Base-by-base conservation (phyloP, 768 basidiomycete genomes). In the Exsudoporus frostii region DNA sequence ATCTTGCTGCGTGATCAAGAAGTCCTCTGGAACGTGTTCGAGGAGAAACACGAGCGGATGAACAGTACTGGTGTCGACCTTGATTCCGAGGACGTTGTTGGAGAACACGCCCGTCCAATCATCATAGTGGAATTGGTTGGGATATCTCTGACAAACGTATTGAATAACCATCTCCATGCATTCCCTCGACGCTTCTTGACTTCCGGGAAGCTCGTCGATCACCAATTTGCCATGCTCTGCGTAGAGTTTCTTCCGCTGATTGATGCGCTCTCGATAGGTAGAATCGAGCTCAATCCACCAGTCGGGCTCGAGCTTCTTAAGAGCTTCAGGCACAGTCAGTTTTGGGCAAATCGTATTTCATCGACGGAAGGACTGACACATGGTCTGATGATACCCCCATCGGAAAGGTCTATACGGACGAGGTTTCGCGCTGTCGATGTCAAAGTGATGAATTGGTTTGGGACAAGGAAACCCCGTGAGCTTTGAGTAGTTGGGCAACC, bases 221-320 rank as follows among this genome's bases (percentile, higher is more conserved):
- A 84, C 66, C 3, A 64, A 60, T 40, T 72, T 72, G 7, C 76
- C 76, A 51, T 76, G 72, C 22, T 66, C 34, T 4, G 59, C 55
- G 50, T 76, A 73, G 9, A 81, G 67, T 25, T 63, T 55, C 53
- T 71, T 73, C 33, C 80, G 70, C 39, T 81, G 75, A 2, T 64
- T 56, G 32, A 82, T 70, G 32, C 77, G 72, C 42, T 71, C 66
- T 0, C 66, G 64, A 60, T 82, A 81, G 0, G 79, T 78, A 6
- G 76, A 78, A 55, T 82, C 79, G 15, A 82, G 71, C 51, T 82
- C 81, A n/a, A 82, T 65, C 79, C 79, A 81, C 65, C 74, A 80
- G 55, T 82, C 78, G 5, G 77, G 75, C 45, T 82, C 80, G 57
- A 82, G 68, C 40, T 66, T 71, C 65, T 73, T 74, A 24, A 82